Base-by-base conservation (phyloP, 2,329 filamentous ascomycete genomes). In the Diaporthe citri region DNA sequence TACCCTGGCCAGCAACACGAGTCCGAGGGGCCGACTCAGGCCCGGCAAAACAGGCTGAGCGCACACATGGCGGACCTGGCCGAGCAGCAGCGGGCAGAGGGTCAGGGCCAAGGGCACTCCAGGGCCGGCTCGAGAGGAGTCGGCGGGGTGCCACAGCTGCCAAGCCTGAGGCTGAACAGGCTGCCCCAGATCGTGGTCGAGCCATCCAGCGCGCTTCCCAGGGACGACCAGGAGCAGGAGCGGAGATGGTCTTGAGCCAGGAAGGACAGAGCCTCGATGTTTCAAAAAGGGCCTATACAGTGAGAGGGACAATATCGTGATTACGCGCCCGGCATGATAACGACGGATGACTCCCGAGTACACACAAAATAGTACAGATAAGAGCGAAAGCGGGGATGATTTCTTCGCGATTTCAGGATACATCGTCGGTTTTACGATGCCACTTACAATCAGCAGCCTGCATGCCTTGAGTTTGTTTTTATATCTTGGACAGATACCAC, bases 171-270 rank as follows among this genome's bases (percentile, higher is more conserved):
- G 64, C 83, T 91, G 43, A 79, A 81, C 25, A 80, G 80, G 39
- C 81, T 92, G 36, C 90, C 90, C 4, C 87, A 88, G 77, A 92
- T 92, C 79, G 87, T 91, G 36, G 87, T 91, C 64, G 88, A 92
- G 78, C 88, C 88, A n/a, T 88, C 86, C 34, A 86, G 84, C 55
- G 84, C 84, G 7, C 80, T 79, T 67, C 82, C 84, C 22, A 60
- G 77, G 25, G 78, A 80, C 12, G 60, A 73, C 31, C 67, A 75
- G 34, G 56, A 69, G 9, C 25, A 72, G 31, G 55, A 69, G 20
- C 51, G n/a, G 56, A 56, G 62, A 22, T 75, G 36, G 59, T 51
- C 64, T 22, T 69, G 34, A 69, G 64, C n/a, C n/a, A 31, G 34
- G 25, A n/a, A 28, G 46, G 43, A 20, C 12, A 17, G 10, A 25